These are phyloP conservation scores for Physaria fendleri DNA, from an alignment of 345 rosid genomes.

Conservation along the genomic window DNA sequence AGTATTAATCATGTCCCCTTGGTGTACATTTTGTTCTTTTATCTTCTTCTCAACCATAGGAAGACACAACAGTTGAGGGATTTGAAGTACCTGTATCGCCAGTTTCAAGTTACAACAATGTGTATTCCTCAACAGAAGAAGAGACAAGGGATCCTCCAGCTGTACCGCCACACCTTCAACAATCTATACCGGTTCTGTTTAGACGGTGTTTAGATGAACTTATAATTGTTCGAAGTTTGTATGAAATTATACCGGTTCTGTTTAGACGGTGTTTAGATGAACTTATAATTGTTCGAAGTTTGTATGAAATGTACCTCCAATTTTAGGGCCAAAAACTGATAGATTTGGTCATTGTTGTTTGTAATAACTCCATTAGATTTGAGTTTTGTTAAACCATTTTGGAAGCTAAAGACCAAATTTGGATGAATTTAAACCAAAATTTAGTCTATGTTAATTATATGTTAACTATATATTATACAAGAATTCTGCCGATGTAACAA, in stretches of 20 bases:
- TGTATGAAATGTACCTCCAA: constrained; percentile 2
- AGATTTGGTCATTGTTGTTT: not conserved
- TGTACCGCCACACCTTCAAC: constrained; percentile 74
- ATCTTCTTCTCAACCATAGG: constrained; percentile 38
- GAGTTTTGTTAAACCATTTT: not conserved
- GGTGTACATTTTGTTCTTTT: not conserved
- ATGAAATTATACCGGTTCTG: not conserved
- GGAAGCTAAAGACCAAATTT: too few species aligned
- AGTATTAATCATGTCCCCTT: not conserved
- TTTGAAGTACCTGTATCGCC: constrained; percentile 91
- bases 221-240: constrained; percentile 70
- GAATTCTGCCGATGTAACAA: too few species aligned
- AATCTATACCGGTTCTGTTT: constrained; percentile 74
- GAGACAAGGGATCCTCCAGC: constrained; percentile 87
- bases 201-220: constrained; percentile 54
- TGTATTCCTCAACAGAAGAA: constrained; percentile 54
- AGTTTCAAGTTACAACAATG: constrained; percentile 81
- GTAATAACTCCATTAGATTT: not conserved
- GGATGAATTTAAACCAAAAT: too few species aligned
- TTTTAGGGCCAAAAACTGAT: not conserved
- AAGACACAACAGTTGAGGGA: constrained; percentile 68
- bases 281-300: constrained; percentile 1
- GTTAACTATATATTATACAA: too few species aligned
- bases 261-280: constrained; percentile 16
- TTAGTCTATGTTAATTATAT: too few species aligned